These are phyloP conservation scores for Sporormia fimetaria DNA, from an alignment of 495 filamentous ascomycete genomes.

Conservation along the genomic window DNA sequence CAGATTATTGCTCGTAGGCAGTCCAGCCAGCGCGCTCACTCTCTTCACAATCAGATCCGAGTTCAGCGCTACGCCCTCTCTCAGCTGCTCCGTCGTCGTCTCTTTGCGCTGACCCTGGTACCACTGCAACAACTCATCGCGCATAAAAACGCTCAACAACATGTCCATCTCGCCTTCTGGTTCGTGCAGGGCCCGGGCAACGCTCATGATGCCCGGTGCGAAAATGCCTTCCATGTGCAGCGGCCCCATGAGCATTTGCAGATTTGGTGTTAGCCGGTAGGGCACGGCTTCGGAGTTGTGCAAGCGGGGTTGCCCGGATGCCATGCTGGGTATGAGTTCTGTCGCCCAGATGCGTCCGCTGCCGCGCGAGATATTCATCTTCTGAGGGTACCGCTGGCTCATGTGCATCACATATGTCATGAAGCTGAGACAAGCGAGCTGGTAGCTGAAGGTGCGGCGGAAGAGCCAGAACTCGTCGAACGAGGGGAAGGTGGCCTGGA, in stretches of 20 bases:
- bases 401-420: slow-evolving; percentile 98
- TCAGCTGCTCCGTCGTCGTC: slow-evolving; percentile 46
- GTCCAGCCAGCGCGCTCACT: slow-evolving; percentile 65
- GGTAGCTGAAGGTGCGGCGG: slow-evolving; percentile 89
- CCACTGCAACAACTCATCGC: slow-evolving; percentile 98
- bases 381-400: slow-evolving; percentile 85
- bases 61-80: slow-evolving; percentile 80
- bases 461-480: slow-evolving; percentile 97
- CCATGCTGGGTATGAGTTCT: slow-evolving; percentile 79
- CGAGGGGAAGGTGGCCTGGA: slow-evolving; percentile 76
- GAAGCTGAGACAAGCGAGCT: slow-evolving; percentile 91
- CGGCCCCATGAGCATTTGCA: slow-evolving; percentile 91
- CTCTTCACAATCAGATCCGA: slow-evolving; percentile 83
- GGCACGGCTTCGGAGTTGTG: slow-evolving; percentile 88
- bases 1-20: slow-evolving; percentile 44
- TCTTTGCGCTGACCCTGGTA: slow-evolving; percentile 68
- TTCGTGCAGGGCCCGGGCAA: slow-evolving; percentile 90
- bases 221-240: slow-evolving; percentile 93
- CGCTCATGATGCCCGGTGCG: slow-evolving; percentile 82
- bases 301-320: slow-evolving; percentile 70
- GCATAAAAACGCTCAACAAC: slow-evolving; percentile 82
- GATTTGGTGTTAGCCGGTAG: slow-evolving; percentile 92
- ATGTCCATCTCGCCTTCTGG: slow-evolving; percentile 79
- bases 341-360: slow-evolving; percentile 94
- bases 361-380: slow-evolving; percentile 78